Percentiles rank a stretch among this genome's conserved stretches.
Evolutionary conservation across 768 basidiomycete species (phyloP).

Genomic region (Phylloporus sp.): DNA sequence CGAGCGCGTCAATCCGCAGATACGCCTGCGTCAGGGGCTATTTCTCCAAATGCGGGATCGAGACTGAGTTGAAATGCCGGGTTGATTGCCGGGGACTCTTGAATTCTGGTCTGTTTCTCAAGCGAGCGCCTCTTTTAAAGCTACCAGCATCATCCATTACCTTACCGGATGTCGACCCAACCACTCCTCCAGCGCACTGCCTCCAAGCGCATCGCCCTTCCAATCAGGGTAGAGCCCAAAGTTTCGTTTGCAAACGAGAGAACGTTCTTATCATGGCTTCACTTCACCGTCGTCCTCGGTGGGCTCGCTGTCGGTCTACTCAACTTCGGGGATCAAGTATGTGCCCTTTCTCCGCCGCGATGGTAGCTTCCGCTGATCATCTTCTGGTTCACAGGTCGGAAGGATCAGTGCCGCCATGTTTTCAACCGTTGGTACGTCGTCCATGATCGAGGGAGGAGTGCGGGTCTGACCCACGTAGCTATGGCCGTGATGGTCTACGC

Average conservation of each 20-base stretch:
- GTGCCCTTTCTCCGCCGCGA: background rate
- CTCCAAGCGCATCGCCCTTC: constrained; percentile 91
- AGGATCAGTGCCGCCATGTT: constrained; percentile 97
- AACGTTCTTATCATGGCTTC: constrained; percentile 97
- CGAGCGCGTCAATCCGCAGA: constrained; percentile 32
- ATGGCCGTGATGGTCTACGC: constrained; percentile 98
- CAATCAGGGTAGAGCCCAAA: constrained; percentile 90
- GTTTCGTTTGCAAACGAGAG: constrained; percentile 94
- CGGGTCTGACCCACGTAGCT: constrained; percentile 44
- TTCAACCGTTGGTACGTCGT: constrained; percentile 76
- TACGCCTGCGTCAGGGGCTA: constrained; percentile 14
- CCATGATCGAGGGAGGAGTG: background rate
- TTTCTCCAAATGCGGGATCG: constrained; percentile 3
- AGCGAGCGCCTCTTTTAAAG: background rate
- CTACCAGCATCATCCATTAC: background rate
- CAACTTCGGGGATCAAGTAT: constrained; percentile 95
- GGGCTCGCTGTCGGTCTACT: constrained; percentile 93
- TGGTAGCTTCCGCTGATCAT: background rate
- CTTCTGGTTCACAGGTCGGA: constrained; percentile 55
- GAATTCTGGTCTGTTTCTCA: too few relatives aligned
- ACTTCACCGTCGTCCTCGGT: constrained; percentile 96
- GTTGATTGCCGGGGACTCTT: constrained; percentile 2
- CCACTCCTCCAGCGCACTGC: constrained; percentile 95
- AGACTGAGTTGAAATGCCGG: constrained; percentile 13
- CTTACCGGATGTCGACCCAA: constrained; percentile 81